Evolutionary conservation across 306 rosid genomes (phyloP).

Genomic region (Mimosa pudica): DNA sequence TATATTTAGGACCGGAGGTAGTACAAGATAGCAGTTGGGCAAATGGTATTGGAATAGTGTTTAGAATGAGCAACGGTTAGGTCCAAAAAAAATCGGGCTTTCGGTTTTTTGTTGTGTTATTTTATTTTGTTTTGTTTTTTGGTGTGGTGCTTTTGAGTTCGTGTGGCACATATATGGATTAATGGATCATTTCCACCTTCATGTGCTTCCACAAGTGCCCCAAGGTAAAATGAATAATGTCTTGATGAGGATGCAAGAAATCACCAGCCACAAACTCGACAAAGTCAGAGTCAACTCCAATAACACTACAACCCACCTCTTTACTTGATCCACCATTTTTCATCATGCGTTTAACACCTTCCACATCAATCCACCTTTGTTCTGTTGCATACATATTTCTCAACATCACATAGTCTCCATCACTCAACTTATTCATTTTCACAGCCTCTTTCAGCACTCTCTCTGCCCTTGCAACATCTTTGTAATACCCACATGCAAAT

Average conservation of each 20-base stretch:
- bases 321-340: conserved; percentile 51
- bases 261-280: conserved; percentile 60
- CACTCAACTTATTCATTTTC: conserved; percentile 45
- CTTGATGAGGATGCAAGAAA: conserved; percentile 35
- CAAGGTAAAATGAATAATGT: conserved; percentile 44
- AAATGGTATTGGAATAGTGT: too few species aligned
- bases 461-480: conserved; percentile 61
- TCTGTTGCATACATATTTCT: conserved; percentile 65
- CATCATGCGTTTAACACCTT: conserved; percentile 59
- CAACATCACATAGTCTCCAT: conserved; percentile 59
- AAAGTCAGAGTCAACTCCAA: conserved; percentile 61
- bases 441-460: conserved; percentile 51
- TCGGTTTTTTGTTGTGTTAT: too few species aligned
- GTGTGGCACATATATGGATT: background rate
- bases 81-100: too few species aligned
- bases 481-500: conserved; percentile 60
- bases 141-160: too few species aligned
- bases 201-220: conserved; percentile 59
- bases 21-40: too few species aligned
- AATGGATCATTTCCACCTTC: conserved; percentile 43
- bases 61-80: too few species aligned
- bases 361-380: conserved; percentile 66
- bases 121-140: too few species aligned
- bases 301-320: conserved; percentile 64
- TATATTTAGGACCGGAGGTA: too few species aligned